Base-by-base conservation (phyloP, 2,329 filamentous ascomycete species). In the Xylogone sp. region DNA sequence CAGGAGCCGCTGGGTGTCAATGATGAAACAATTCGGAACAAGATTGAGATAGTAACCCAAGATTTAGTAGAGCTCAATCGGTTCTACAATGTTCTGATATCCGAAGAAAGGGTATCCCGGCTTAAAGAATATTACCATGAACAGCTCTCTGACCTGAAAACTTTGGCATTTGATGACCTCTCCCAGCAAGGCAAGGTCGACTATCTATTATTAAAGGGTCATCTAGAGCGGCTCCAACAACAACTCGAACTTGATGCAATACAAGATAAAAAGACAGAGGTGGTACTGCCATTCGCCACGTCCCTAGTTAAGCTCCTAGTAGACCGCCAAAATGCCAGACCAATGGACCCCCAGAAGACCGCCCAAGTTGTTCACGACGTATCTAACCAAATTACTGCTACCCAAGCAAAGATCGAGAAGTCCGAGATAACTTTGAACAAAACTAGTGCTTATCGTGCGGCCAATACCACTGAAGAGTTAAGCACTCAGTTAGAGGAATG, bases 81-180 rank as follows among this genome's bases (percentile, higher is more conserved):
- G 1, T 81, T 77, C 58, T 79, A 79, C 64, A 74, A 72, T 47
- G 71, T 81, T 53, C 63, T 64, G 1, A 69, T 75, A 39, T 79
- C 78, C 0, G 57, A 66, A 0, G 63, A 60, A 1, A 70, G 77
- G 0, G 65, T 68, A 45, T 46, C 63, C 3, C 69, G 71, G 1
- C 58, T 82, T 0, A 53, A 66, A 1, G 53, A 60, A 12, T 82
- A 72, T 58, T 74, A 73, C 53, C 49, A 60, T 0, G 57, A 69
- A 0, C 73, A 81, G 53, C 66, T 79, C 0, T 58, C 62, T 1
- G 62, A 59, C 6, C 62, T 78, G 9, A 58, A 62, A 4, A 51
- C 59, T 2, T 56, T 62, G 6, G 56, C 63, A 0, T 77, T 77
- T 56, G 59, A 66, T 2, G 52, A 55, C n/a, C 68, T 70, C 31